Base-by-base conservation (phyloP, 345 rosid genomes). In the Lenwebbia sp. region DNA sequence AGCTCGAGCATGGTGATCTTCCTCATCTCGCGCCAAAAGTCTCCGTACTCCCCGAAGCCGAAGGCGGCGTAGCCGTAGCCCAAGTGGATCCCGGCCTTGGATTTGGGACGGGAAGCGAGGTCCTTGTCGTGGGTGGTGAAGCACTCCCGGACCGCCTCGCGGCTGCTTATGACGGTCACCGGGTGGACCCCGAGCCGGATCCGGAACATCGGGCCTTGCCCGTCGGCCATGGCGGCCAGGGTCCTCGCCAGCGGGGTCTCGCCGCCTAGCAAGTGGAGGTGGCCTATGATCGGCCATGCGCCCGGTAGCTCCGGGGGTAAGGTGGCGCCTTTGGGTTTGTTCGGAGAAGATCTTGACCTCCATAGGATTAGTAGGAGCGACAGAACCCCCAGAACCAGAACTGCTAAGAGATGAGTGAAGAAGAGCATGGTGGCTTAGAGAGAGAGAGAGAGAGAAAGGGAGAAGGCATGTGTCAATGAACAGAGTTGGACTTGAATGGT, bases 11-110 rank as follows among this genome's bases (percentile, higher is more conserved):
- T 92, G 82, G 89, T 84, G n/a, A 94, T 84, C 86, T 93, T 94
- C 52, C 98, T 92, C 51, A 95, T 81, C 62, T 91, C 90, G 8
- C 96, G 94, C 96, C 96, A 95, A 50, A 94, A 93, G 28, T 88
- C 87, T 25, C 96, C 96, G 33, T 95, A 94, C 1, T 95, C 94
- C 17, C 91, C 92, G 15, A 95, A 40, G 10, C 92, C 87, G 5
- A 95, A 86, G 11, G 82, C 8, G 12, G 96, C 96, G 84, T 90
- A 88, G 85, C 92, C 88, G 83, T 95, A 94, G 25, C 96, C 96
- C 26, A 95, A n/a, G 56, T 93, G 86, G 58, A 88, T 89, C 8
- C 97, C 96, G 2, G 88, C 89, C 11, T 91, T 92, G 82, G 92
- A 89, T 84, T 81, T 92, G 19, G 95, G 92, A 50, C 97, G 87